Conservation (phyloP, 108 stramenopile species). For the Schizochytrium sp. region DNA sequence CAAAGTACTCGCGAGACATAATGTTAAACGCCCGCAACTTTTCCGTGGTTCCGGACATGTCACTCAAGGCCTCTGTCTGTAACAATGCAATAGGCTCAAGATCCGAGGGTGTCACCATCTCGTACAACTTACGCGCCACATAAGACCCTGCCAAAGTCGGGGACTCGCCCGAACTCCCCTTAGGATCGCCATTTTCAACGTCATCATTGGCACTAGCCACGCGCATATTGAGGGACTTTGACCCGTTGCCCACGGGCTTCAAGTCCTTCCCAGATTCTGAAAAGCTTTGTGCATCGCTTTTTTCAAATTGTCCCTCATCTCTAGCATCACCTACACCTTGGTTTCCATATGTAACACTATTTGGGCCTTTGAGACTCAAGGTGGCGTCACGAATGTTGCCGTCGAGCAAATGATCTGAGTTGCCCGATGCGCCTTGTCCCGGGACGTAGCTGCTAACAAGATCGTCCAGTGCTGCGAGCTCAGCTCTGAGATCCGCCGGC, state of each 20-base stretch:
- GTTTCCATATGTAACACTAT: no score
- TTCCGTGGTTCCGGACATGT: neutral
- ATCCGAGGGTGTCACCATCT: neutral
- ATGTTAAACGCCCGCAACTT: neutral
- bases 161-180: neutral
- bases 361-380: no score
- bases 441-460: constrained; percentile 28
- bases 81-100: neutral
- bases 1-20: neutral
- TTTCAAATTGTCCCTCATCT: no score
- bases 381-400: neutral
- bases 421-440: neutral
- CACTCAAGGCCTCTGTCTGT: neutral
- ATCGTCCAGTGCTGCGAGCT: constrained; percentile 17
- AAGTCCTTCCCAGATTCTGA: no score
- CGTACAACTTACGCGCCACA: neutral
- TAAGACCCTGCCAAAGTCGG: neutral
- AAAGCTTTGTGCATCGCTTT: no score
- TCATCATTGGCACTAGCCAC: no score
- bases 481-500: neutral
- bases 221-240: no score
- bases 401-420: no score
- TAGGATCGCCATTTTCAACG: neutral
- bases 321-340: no score
- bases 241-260: no score